Conservation (phyloP, 2,329 filamentous ascomycete species). For the Xylaria sp. region DNA sequence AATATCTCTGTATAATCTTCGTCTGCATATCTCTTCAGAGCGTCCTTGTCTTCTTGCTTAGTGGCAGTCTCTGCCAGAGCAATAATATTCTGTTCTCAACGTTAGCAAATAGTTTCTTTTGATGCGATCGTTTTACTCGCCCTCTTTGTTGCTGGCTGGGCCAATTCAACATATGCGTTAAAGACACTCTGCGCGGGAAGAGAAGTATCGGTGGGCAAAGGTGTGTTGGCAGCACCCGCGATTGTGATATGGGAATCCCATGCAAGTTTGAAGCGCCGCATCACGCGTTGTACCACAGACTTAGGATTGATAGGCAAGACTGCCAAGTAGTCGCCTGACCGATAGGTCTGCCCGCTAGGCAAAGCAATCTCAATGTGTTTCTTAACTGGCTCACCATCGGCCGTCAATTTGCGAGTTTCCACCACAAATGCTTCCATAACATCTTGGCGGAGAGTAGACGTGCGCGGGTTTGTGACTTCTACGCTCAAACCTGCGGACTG, state of each 20-base stretch:
- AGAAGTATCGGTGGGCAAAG: conserved; percentile 64
- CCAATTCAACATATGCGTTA: conserved; percentile 76
- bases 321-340: conserved; percentile 79
- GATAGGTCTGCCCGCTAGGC: conserved; percentile 72
- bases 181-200: conserved; percentile 73
- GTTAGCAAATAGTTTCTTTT: conserved; percentile 30
- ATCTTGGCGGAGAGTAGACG: conserved; percentile 69
- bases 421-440: conserved; percentile 70
- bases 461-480: conserved; percentile 63
- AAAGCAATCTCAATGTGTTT: conserved; percentile 74
- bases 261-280: conserved; percentile 72
- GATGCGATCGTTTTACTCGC: conserved; percentile 49
- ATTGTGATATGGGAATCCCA: conserved; percentile 76
- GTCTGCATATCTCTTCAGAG: conserved; percentile 60
- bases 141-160: conserved; percentile 76
- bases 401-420: conserved; percentile 61
- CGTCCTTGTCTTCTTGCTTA: conserved; percentile 44
- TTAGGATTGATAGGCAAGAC: conserved; percentile 76
- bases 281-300: conserved; percentile 68
- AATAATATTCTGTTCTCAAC: conserved; percentile 51
- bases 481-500: conserved; percentile 54
- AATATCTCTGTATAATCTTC: conserved; percentile 59
- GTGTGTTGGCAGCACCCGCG: conserved; percentile 59
- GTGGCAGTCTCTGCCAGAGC: conserved; percentile 47
- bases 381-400: conserved; percentile 64